Percentiles rank a stretch among this genome's conserved stretches.
phyloP scores from a whole-genome alignment of 768 basidiomycete species.

The Dacryopinax spathularia region DNA sequence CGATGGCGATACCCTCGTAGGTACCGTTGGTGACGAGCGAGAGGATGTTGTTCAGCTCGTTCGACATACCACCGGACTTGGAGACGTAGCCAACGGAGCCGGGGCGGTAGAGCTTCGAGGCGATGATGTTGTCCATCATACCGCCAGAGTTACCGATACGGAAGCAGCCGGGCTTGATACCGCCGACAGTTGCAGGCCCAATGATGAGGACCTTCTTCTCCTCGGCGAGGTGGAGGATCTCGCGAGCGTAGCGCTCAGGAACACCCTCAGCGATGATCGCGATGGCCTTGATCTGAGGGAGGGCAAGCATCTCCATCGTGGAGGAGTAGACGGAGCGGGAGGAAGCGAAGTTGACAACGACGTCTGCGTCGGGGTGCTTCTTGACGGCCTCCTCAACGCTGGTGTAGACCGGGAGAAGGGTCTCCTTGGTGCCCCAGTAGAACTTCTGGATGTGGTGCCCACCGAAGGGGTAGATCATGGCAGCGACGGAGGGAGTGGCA shows the following conservation, averaged over 20 bases:
- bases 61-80: slow-evolving; percentile 99
- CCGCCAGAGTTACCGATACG: slow-evolving; percentile 98
- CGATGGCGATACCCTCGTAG: slow-evolving; percentile 99
- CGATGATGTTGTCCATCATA: slow-evolving; percentile 99
- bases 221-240: slow-evolving; percentile 81
- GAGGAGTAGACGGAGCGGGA: slow-evolving; percentile 88
- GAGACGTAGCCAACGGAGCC: slow-evolving; percentile 98
- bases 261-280: slow-evolving; percentile 98
- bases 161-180: slow-evolving; percentile 99
- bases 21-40: slow-evolving; percentile 92
- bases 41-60: slow-evolving; percentile 99
- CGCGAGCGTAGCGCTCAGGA: slow-evolving; percentile 90
- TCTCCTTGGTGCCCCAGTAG: slow-evolving; percentile 99
- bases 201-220: slow-evolving; percentile 80
- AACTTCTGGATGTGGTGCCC: slow-evolving; percentile 99
- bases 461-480: slow-evolving; percentile 99
- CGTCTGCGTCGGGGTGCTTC: slow-evolving; percentile 94
- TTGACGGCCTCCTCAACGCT: slow-evolving; percentile 74
- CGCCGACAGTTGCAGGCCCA: slow-evolving; percentile 96
- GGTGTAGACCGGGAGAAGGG: slow-evolving; percentile 94
- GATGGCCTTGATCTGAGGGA: slow-evolving; percentile 53
- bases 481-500: slow-evolving; percentile 78
- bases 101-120: slow-evolving; percentile 94
- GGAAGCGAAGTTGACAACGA: slow-evolving; percentile 95
- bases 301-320: slow-evolving; percentile 79